A percentile compares a stretch with the other conserved stretches of the same genome.
Conservation (phyloP, 106 monocot genomes). For the Xerophyta viscosa region DNA sequence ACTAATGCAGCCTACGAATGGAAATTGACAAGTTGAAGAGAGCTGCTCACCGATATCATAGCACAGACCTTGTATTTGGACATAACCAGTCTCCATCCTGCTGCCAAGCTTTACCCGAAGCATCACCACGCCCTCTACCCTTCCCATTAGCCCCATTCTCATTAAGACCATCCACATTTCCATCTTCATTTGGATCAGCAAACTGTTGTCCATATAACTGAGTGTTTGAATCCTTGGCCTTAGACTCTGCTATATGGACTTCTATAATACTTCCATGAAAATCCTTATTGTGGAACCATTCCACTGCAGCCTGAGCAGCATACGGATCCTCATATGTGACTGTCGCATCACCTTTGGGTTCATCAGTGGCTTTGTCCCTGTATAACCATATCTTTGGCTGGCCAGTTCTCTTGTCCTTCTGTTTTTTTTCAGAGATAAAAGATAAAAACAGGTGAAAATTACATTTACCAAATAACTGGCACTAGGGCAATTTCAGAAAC, state of each 20-base stretch:
- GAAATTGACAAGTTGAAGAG: constrained; percentile 5
- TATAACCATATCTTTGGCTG: constrained; percentile 95
- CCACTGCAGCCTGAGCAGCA: constrained; percentile 92
- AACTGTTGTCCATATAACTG: constrained; percentile 15
- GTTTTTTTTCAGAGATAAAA: constrained; percentile 2
- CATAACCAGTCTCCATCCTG: constrained; percentile 99
- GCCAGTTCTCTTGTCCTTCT: constrained; percentile 97
- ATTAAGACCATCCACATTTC: constrained; percentile 20
- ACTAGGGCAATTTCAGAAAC: background rate
- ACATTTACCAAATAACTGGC: background rate
- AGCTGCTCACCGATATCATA: constrained; percentile 96
- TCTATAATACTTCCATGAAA: constrained; percentile 87
- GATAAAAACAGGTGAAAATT: background rate
- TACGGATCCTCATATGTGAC: constrained; percentile 98
- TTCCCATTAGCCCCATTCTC: constrained; percentile 42
- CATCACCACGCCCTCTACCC: constrained; percentile 74
- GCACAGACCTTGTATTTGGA: constrained; percentile 99
- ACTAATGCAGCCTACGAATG: constrained; percentile 1
- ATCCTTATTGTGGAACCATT: constrained; percentile 95
- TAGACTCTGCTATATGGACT: constrained; percentile 83
- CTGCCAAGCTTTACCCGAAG: constrained; percentile 79
- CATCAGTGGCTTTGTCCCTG: constrained; percentile 78
- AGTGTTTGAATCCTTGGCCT: constrained; percentile 59
- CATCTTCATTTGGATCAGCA: constrained; percentile 10
- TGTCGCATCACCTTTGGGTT: constrained; percentile 99